A percentile compares a stretch with the other conserved stretches of the same genome.
phyloP scores from a whole-genome alignment of 306 rosid genomes.

The Lotus japonicus region DNA sequence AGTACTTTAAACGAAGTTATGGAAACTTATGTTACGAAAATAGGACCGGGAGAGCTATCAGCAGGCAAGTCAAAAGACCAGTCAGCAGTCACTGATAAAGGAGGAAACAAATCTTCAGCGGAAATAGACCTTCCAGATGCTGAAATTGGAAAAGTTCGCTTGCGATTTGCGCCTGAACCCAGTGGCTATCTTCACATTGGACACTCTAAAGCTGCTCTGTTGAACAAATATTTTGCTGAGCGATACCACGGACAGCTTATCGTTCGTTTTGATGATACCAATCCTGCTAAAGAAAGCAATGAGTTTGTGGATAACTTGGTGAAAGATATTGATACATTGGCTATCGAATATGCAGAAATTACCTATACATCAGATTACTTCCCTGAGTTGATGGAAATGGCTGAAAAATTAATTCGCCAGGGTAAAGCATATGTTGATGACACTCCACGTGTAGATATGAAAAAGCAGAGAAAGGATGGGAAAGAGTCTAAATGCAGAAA shows the following conservation, averaged over 20 bases:
- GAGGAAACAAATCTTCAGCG: slow-evolving; percentile 38
- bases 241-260: slow-evolving; percentile 65
- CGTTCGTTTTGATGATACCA: slow-evolving; percentile 88
- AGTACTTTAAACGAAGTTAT: slow-evolving; percentile 49
- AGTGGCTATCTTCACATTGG: slow-evolving; percentile 98
- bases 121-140: slow-evolving; percentile 92
- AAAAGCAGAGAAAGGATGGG: slow-evolving; percentile 87
- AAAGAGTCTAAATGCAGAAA: slow-evolving; percentile 70
- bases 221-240: slow-evolving; percentile 86
- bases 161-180: slow-evolving; percentile 96
- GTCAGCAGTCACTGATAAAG: slow-evolving; percentile 24
- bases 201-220: slow-evolving; percentile 87
- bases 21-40: slow-evolving; percentile 51
- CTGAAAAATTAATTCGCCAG: slow-evolving; percentile 65
- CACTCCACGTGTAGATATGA: slow-evolving; percentile 98
- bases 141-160: slow-evolving; percentile 75
- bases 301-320: slow-evolving; percentile 84
- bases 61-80: slow-evolving; percentile 17
- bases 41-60: slow-evolving; percentile 44
- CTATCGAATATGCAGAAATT: slow-evolving; percentile 54
- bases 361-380: slow-evolving; percentile 91
- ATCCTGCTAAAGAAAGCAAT: slow-evolving; percentile 96
- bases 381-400: slow-evolving; percentile 77
- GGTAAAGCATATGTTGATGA: slow-evolving; percentile 95
- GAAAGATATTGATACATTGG: slow-evolving; percentile 80